phyloP scores from a whole-genome alignment of 768 basidiomycete species.

The Royoungia palumana region DNA sequence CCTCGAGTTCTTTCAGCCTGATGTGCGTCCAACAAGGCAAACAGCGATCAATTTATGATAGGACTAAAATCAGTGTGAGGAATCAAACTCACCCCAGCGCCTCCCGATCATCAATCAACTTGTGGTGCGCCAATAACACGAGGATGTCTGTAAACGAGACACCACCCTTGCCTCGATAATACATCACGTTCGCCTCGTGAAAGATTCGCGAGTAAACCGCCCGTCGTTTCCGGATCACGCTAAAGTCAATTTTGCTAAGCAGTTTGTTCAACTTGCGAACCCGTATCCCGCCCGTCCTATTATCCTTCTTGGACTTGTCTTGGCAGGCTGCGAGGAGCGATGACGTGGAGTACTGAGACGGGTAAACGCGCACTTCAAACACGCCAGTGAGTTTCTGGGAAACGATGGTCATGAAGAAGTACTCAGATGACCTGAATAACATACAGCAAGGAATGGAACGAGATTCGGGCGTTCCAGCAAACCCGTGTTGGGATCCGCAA shows the following conservation, averaged over 20 bases:
- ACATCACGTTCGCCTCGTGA: conserved; percentile 79
- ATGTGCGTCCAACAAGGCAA: not conserved
- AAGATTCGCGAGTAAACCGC: conserved; percentile 72
- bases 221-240: conserved; percentile 60
- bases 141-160: conserved; percentile 93
- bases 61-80: too few species aligned
- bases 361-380: conserved; percentile 87
- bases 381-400: conserved; percentile 75
- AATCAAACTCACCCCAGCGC: conserved; percentile 70
- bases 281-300: conserved; percentile 54
- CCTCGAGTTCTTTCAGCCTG: conserved; percentile 80
- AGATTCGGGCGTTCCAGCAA: conserved; percentile 69
- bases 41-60: not conserved
- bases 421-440: conserved; percentile 24
- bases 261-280: conserved; percentile 55
- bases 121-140: conserved; percentile 83
- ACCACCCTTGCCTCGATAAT: conserved; percentile 67
- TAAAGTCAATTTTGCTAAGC: conserved; percentile 64
- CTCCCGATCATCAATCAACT: conserved; percentile 84
- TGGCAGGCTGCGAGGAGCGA: conserved; percentile 56
- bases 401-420: conserved; percentile 1
- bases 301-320: conserved; percentile 33
- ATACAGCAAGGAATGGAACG: conserved; percentile 77
- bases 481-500: conserved; percentile 74
- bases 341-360: conserved; percentile 57